Evolutionary conservation across 1,284 basidiomycete genomes (phyloP), one percentile per base, ranked within the genome.

Genomic region (Cryptococcus sp.): DNA sequence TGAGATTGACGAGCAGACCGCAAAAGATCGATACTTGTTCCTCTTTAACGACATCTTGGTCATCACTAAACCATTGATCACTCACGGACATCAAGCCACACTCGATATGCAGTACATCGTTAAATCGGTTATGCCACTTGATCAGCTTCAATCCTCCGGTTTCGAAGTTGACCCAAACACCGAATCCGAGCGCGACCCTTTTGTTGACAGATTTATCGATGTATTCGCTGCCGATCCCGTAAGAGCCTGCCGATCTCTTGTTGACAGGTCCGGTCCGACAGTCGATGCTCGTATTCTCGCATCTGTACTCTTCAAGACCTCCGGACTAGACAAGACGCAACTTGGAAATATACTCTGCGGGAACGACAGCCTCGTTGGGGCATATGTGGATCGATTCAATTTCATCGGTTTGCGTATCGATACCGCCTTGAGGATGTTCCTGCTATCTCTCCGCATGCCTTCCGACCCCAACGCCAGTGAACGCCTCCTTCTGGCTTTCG

Each of bases 21-120:
- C 96, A 74, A 98, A 98, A 72, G 92, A 98, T 68, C 85, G 94
- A 9, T 93, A 91, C 77, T 80, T 98, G 13, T 93, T 98, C 77
- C 79, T 98, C 21, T 98, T 98, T 80, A 89, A 80, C 68, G 96
- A 99, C 70, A 81, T 98, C 45, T 81, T 98, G 42, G 83, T 98
- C 68, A 84, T 98, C 56, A 77, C 79, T 32, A 82, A 81, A 63
- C 80, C 80, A 0, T 50, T 80, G 41, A 68, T 77, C 39, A 61
- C 60, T 5, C 82, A 85, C 54, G 73, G 77, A 40, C 78, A 80
- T 54, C 84, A 82, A 56, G 82, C 85, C 9, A 84, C 84, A 1
- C 80, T 87, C 46, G 89, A 94, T 62, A 81, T 85, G 67, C 85
- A 86, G 62, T 96, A 90, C 67, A 75, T 88, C 45, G 85, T 94